phyloP scores from a whole-genome alignment of 371 early-diverging fungal genomes.

The Umbelopsis sp. region DNA sequence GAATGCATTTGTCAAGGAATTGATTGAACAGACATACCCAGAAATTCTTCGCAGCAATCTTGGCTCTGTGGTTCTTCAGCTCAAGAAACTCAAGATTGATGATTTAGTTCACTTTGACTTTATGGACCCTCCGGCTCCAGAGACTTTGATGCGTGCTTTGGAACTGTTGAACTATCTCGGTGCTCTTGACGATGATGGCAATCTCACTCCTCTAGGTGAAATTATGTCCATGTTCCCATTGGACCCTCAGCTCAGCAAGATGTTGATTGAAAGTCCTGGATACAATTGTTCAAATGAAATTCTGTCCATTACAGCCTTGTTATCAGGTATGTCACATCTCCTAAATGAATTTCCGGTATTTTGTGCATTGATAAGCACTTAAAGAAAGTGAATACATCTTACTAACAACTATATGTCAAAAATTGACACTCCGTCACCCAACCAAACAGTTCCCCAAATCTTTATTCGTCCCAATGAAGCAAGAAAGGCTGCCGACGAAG shows the following conservation, averaged over 20 bases:
- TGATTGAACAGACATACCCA: slow-evolving; percentile 90
- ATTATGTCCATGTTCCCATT: slow-evolving; percentile 91
- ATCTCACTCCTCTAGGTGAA: slow-evolving; percentile 81
- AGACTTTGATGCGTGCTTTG: slow-evolving; percentile 90
- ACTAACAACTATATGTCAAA: neutral
- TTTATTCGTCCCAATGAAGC: slow-evolving; percentile 91
- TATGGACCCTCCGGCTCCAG: slow-evolving; percentile 93
- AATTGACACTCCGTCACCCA: neutral
- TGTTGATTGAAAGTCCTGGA: slow-evolving; percentile 81
- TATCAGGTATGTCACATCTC: slow-evolving; percentile 56
- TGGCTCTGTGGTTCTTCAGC: slow-evolving; percentile 83
- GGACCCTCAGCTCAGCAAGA: slow-evolving; percentile 87
- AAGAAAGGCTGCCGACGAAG: slow-evolving; percentile 86
- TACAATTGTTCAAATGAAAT: slow-evolving; percentile 92
- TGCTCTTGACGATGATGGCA: slow-evolving; percentile 87
- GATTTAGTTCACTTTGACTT: slow-evolving; percentile 94
- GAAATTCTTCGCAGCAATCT: slow-evolving; percentile 89
- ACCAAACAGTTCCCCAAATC: slow-evolving; percentile 72
- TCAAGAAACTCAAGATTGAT: slow-evolving; percentile 87
- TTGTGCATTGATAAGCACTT: slow-evolving; percentile 25
- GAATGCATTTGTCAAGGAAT: slow-evolving; percentile 75
- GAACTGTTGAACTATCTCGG: slow-evolving; percentile 90
- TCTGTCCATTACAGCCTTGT: slow-evolving; percentile 90
- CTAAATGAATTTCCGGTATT: neutral
- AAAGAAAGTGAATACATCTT: neutral